A percentile compares a stretch with the other conserved stretches of the same genome.
Evolutionary conservation across 2,329 filamentous ascomycete genomes (phyloP).

Genomic region (Epichloe typhina): DNA sequence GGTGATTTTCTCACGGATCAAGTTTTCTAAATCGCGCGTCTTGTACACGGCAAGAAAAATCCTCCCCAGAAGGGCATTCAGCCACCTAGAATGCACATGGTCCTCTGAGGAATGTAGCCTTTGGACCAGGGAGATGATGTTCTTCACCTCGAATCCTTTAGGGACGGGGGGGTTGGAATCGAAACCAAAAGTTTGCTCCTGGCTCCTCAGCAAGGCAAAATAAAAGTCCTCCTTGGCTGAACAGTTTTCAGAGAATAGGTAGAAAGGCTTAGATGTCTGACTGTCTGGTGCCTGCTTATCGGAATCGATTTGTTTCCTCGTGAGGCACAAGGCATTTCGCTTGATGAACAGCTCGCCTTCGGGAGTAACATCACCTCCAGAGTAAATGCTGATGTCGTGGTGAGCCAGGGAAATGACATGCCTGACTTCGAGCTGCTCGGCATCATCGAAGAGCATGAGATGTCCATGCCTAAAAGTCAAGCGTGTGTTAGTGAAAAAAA

Average conservation of each 20-base stretch:
- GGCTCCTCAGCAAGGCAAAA: constrained; percentile 75
- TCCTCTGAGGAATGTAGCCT: constrained; percentile 85
- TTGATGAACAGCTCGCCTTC: constrained; percentile 96
- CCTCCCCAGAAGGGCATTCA: constrained; percentile 82
- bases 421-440: constrained; percentile 87
- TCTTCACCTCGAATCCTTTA: constrained; percentile 66
- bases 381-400: constrained; percentile 74
- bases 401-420: constrained; percentile 92
- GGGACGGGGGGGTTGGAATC: constrained; percentile 53
- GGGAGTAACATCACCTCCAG: constrained; percentile 61
- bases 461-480: constrained; percentile 60
- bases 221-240: constrained; percentile 99
- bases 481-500: background rate
- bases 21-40: constrained; percentile 66
- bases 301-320: constrained; percentile 44
- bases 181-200: constrained; percentile 52
- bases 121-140: constrained; percentile 83
- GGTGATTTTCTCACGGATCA: constrained; percentile 73
- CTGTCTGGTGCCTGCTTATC: constrained; percentile 40
- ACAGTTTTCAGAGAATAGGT: constrained; percentile 85
- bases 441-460: constrained; percentile 93
- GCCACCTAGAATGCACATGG: constrained; percentile 78
- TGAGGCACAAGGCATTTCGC: constrained; percentile 73
- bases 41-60: constrained; percentile 81
- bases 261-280: constrained; percentile 67